Evolutionary conservation across 2,329 filamentous ascomycete genomes (phyloP), one percentile per base, ranked within the genome.

Genomic region (Aureobasidium sp.): DNA sequence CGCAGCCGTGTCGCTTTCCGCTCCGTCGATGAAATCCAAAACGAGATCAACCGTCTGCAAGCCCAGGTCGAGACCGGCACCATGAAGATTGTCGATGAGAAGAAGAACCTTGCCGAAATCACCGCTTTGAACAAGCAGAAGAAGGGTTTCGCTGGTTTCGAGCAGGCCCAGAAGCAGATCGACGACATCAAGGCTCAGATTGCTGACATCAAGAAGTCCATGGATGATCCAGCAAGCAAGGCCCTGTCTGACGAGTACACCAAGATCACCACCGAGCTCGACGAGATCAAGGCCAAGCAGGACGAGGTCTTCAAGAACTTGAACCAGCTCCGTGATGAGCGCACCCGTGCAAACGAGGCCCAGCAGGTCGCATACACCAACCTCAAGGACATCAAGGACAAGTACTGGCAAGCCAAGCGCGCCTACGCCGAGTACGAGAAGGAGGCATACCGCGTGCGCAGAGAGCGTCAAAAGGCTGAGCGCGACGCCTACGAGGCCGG

Each of bases 11-110:
- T 95, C 64, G 80, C 85, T 59, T 97, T 88, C 85, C 96, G 94
- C 84, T 91, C 81, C 69, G 84, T 85, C 61, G 92, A 96, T 63
- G 94, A 97, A 66, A 80, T 99, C 67, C 91, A 97, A 75, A 82
- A 82, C 66, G 86, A 94, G 76, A 94, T 97, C 69, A 83, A 84
- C 64, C 81, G 82, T 58, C 85, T 97, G 60, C 90, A 96, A 68
- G 87, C 87, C 76, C 84, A 93, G 74, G 91, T 97, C 69, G 90
- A 96, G 75, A 84, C 86, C 39, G 93, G 93, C 67, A 88, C 84
- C 74, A 92, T 99, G 88, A 96, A 92, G 79, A 81, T 99, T 57
- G 94, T 97, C 12, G 94, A 99, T 70, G 94, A 97, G 84, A 95
- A 91, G 82, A 97, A 97, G 84, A 87, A 90, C 9, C 82, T 97